A percentile compares a stretch with the other conserved stretches of the same genome.
phyloP scores from a whole-genome alignment of 805 yeast species.

The Huiozyma naganishii region DNA sequence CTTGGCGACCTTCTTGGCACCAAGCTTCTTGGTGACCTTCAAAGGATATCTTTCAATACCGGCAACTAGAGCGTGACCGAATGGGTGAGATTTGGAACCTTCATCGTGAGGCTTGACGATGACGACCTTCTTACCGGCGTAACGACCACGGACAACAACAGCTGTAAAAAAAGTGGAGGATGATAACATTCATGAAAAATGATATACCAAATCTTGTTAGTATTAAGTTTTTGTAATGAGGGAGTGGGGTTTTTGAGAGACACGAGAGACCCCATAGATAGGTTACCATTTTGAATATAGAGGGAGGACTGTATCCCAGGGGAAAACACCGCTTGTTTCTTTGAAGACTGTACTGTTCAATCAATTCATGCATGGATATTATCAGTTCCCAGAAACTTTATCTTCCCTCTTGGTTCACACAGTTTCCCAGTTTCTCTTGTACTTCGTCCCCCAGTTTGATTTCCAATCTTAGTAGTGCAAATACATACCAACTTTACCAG shows the following conservation, averaged over 20 bases:
- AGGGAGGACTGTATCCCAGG: too few species aligned
- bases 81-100: slow-evolving; percentile 96
- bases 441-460: too few species aligned
- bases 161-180: slow-evolving; percentile 37
- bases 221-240: too few species aligned
- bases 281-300: too few species aligned
- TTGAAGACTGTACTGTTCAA: too few species aligned
- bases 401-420: too few species aligned
- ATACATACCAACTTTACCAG: slow-evolving; percentile 86
- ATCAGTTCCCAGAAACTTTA: too few species aligned
- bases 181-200: background rate
- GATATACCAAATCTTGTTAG: background rate
- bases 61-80: slow-evolving; percentile 98
- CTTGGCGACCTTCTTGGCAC: slow-evolving; percentile 93
- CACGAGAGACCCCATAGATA: too few species aligned
- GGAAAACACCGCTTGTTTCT: too few species aligned
- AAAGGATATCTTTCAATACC: slow-evolving; percentile 98
- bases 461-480: background rate
- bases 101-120: slow-evolving; percentile 97
- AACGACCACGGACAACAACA: slow-evolving; percentile 99
- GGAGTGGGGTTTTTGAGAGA: too few species aligned
- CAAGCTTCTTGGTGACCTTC: slow-evolving; percentile 90
- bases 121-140: slow-evolving; percentile 99
- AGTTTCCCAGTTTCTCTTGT: too few species aligned
- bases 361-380: too few species aligned